phyloP scores from a whole-genome alignment of 139 green algal genomes.

The Tetradesmus lagerheimii region DNA sequence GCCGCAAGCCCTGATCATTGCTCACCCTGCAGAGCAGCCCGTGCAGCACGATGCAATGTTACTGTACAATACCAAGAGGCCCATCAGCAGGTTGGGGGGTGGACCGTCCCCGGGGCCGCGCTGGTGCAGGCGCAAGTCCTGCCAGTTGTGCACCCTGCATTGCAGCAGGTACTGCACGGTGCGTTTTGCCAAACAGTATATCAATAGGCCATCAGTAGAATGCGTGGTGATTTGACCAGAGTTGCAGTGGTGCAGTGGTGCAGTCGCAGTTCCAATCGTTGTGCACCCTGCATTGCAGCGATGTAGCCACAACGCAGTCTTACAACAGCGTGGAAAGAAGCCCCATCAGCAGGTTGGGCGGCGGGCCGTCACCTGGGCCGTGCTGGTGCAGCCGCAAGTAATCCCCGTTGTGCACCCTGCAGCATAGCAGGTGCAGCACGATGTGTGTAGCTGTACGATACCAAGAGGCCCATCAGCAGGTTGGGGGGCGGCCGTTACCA shows the following conservation, averaged over 20 bases:
- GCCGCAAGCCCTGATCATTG: too few relatives aligned
- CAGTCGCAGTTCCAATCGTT: too few relatives aligned
- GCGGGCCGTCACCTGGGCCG: neutral
- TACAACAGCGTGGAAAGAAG: neutral
- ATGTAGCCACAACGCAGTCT: too few relatives aligned
- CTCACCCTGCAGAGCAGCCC: too few relatives aligned
- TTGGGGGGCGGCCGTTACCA: neutral
- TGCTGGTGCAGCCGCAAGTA: neutral
- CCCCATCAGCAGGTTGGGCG: neutral
- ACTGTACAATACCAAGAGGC: too few relatives aligned
- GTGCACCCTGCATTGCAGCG: conserved; percentile 33
- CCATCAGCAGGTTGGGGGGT: conserved; percentile 18
- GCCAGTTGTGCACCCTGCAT: conserved; percentile 40
- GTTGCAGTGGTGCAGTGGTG: too few relatives aligned
- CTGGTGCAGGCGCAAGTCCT: conserved; percentile 17
- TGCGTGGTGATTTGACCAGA: too few relatives aligned
- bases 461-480: conserved; percentile 44
- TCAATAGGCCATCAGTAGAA: too few relatives aligned
- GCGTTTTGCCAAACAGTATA: too few relatives aligned
- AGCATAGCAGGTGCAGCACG: neutral
- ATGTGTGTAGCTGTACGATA: too few relatives aligned
- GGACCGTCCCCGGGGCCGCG: neutral
- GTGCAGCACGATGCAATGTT: too few relatives aligned
- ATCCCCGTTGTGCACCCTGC: conserved; percentile 42
- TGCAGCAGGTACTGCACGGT: too few relatives aligned